Percentiles rank a stretch among this genome's conserved stretches.
phyloP scores from a whole-genome alignment of 2,329 filamentous ascomycete species.

The Aspergillus carbonarius region DNA sequence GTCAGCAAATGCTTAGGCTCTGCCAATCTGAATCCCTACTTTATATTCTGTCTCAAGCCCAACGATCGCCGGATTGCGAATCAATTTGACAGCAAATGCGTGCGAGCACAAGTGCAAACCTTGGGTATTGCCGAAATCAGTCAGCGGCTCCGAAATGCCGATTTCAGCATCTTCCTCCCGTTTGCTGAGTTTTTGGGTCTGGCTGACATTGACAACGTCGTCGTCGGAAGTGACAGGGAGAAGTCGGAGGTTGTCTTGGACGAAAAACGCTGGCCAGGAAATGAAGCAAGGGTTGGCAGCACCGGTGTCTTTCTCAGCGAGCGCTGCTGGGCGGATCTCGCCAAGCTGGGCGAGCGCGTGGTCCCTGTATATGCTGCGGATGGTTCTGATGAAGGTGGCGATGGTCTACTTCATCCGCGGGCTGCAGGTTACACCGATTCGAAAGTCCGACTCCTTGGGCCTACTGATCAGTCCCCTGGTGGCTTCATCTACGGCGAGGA shows the following conservation, averaged over 20 bases:
- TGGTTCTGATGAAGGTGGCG: constrained; percentile 57
- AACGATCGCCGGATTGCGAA: constrained; percentile 97
- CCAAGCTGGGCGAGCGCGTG: constrained; percentile 66
- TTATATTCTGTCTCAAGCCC: constrained; percentile 94
- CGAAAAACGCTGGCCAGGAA: constrained; percentile 85
- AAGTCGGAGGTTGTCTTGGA: constrained; percentile 90
- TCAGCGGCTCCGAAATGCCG: constrained; percentile 84
- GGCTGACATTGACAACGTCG: constrained; percentile 75
- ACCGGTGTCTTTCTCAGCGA: constrained; percentile 96
- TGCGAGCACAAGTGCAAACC: constrained; percentile 88
- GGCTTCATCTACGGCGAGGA: constrained; percentile 69
- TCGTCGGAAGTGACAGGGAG: constrained; percentile 89
- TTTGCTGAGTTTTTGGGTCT: constrained; percentile 94
- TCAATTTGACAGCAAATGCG: constrained; percentile 98
- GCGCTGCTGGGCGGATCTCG: constrained; percentile 88
- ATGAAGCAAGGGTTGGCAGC: constrained; percentile 85
- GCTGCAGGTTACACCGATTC: constrained; percentile 47
- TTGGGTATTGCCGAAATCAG: constrained; percentile 97
- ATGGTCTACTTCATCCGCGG: constrained; percentile 57
- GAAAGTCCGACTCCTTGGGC: constrained; percentile 55
- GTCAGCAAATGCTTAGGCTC: constrained; percentile 83
- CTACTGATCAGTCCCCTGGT: constrained; percentile 52
- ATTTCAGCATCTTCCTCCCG: constrained; percentile 93
- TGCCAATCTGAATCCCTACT: constrained; percentile 86
- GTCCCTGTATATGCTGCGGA: constrained; percentile 61